A percentile compares a stretch with the other conserved stretches of the same genome.
Conservation (phyloP, 305 asterid genomes). For the Fraxinus dipetala region DNA sequence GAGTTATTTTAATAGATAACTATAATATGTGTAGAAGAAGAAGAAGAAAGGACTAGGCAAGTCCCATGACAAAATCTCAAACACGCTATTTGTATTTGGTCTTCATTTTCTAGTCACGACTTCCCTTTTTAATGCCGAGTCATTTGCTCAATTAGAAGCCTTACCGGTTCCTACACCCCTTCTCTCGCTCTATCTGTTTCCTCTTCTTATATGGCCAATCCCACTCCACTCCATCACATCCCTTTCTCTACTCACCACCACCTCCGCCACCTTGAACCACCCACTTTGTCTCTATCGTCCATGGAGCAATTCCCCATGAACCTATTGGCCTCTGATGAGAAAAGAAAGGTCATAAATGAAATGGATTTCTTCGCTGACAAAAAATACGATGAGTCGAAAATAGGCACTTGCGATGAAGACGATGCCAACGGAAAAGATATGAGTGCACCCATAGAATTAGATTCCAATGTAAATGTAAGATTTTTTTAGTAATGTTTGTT, state of each 20-base stretch:
- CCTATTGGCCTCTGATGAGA: slow-evolving; percentile 11
- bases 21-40: background rate
- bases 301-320: slow-evolving; percentile 2
- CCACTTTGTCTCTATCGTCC: slow-evolving; percentile 3
- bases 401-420: slow-evolving; percentile 4
- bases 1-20: background rate
- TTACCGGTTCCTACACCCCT: background rate
- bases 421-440: slow-evolving; percentile 20
- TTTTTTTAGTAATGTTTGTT: background rate
- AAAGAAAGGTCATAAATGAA: slow-evolving; percentile 43
- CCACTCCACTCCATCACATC: slow-evolving; percentile 7
- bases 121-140: slow-evolving; percentile 5
- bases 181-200: slow-evolving; percentile 4
- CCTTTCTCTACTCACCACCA: background rate
- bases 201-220: background rate
- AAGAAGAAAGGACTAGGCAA: background rate
- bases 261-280: background rate
- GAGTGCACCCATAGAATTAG: slow-evolving; percentile 30
- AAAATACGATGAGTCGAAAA: slow-evolving; percentile 21
- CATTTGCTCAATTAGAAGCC: slow-evolving; percentile 4
- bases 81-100: background rate
- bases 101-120: background rate
- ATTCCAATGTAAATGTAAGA: slow-evolving; percentile 72
- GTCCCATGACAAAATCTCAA: background rate
- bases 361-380: slow-evolving; percentile 75